Evolutionary conservation across 2,329 filamentous ascomycete genomes (phyloP), one percentile per base, ranked within the genome.

Genomic region (Paracamarosporium sp.): DNA sequence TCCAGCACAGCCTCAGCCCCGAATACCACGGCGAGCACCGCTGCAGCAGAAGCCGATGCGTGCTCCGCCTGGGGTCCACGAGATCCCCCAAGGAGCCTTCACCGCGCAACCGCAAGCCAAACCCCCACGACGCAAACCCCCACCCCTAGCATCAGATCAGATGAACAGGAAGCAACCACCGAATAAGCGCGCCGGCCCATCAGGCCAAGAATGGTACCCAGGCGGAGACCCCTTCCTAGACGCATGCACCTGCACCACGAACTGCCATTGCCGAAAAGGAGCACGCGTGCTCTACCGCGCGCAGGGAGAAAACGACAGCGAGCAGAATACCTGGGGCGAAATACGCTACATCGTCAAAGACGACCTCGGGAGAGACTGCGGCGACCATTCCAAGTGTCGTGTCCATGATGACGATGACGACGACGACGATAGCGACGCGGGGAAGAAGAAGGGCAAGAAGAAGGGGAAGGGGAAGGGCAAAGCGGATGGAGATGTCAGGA

Each of bases 171-270:
- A 36, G 2, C 60, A 66, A 33, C 13, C 45, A 13, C 11, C 40
- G 5, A n/a, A 46, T 13, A 55, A 50, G 33, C 52, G 58, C 36
- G 60, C 54, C 12, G 62, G 65, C 0, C 62, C 64, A 1, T 64
- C 62, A 9, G 66, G 62, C 1, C 55, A 66, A 9, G 68, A 68
- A 45, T 70, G 69, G 68, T 17, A 66, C 11, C 20, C 33, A 4
- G 53, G 63, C 8, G 65, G 62, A 2, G 59, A 72, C 38, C 46
- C 61, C 1, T 72, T 67, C 35, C 66, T 74, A 1, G 70, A 73
- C 41, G 69, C 68, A 3, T 74, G 72, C 54, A 65, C 58, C 4
- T 74, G 72, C 51, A 71, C 70, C 1, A 69, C 61, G 7, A 60
- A 60, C 13, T 74, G 72, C 47, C 64, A 51, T 2, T 73, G 70